Percentiles rank a stretch among this genome's conserved stretches.
phyloP scores from a whole-genome alignment of 805 yeast genomes.

The Komagataella pseudopastoris region DNA sequence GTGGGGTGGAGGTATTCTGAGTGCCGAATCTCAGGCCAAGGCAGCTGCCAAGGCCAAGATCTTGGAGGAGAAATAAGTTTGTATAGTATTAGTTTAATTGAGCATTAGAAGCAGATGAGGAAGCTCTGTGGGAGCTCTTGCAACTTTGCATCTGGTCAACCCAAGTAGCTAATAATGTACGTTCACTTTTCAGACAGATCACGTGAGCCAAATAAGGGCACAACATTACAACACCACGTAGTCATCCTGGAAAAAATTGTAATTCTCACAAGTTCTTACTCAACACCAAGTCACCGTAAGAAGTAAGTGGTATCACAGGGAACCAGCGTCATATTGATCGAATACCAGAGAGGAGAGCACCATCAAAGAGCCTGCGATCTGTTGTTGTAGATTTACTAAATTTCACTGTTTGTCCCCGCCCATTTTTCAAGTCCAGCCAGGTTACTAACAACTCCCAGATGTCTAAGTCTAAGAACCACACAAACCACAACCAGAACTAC shows the following conservation, averaged over 20 bases:
- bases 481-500: conserved; percentile 98
- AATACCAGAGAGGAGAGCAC: background rate
- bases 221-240: background rate
- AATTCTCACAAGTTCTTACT: background rate
- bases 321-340: background rate
- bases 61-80: conserved; percentile 5
- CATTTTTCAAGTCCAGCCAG: background rate
- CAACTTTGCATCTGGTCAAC: too few species aligned
- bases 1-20: conserved; percentile 99
- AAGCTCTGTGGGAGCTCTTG: background rate
- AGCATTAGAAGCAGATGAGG: background rate
- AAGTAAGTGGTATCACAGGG: background rate
- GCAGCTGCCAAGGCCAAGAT: conserved; percentile 59
- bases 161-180: too few species aligned
- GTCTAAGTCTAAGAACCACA: conserved; percentile 99
- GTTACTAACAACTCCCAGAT: conserved; percentile 29
- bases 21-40: conserved; percentile 86
- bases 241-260: background rate
- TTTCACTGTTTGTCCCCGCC: background rate
- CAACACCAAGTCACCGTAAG: background rate
- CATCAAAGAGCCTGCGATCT: background rate
- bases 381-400: background rate
- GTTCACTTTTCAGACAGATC: too few species aligned
- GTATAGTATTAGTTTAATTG: background rate
- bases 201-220: background rate